Evolutionary conservation across 2,329 filamentous ascomycete species (phyloP), one percentile per base, ranked within the genome.

Genomic region (Pezicula neosporulosa): DNA sequence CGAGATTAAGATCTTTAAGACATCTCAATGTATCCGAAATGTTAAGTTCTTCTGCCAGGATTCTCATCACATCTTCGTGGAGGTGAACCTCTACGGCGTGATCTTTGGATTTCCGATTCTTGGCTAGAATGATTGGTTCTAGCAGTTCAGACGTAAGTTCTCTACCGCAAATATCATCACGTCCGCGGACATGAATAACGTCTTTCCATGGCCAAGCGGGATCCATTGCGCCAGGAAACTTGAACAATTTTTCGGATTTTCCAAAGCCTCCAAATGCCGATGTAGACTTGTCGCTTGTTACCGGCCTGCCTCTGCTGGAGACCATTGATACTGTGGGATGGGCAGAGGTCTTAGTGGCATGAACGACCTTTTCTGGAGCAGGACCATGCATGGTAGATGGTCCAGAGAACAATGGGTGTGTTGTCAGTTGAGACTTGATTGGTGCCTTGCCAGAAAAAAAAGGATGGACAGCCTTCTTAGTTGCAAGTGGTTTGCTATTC

Each of bases 171-270:
- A 28, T 13, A 10, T 38, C 38, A 46, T 50, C 44, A 27, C 52
- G 21, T 24, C 79, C 83, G 49, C 85, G 79, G 39, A 91, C 70
- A 65, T 90, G 87, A 1, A 76, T 70, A 64, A 82, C 82, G 6
- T 75, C 86, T 56, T 77, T 76, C 45, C 81, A 78, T 36, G 89
- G 89, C 86, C 89, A 94, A n/a, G 82, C 74, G 3, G 89, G 80
- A 49, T 88, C 76, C 55, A 75, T 72, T 8, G 85, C 76, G 2
- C 87, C 88, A 0, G 85, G 82, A n/a, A 86, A 75, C 60, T 82
- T 89, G 4, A 82, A 52, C 47, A 61, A 51, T 37, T 61, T 66
- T 15, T 55, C 27, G 35, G 52, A 49, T 19, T 44, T 56, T 15
- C 58, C 58, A 44, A 64, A 63, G 6, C 60, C 56, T 35, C 50